phyloP scores from a whole-genome alignment of 2,329 filamentous ascomycete species.

The Ophiostoma pallidulum region DNA sequence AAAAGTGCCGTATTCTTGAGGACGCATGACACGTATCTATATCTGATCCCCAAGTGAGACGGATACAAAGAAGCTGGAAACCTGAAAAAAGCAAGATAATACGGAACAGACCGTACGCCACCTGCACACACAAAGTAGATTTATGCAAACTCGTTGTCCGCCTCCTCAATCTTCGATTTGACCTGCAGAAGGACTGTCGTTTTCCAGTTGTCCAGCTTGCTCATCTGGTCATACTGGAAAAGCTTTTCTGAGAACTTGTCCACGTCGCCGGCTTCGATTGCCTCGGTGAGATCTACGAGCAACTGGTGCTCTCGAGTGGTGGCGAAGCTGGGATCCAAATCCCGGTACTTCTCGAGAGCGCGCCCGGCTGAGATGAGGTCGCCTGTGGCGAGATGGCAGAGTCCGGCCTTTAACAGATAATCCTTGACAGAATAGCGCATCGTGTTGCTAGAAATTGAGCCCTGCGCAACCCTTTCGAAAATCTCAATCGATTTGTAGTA shows the following conservation, averaged over 20 bases:
- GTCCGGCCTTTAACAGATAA: constrained; percentile 87
- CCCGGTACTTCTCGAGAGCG: constrained; percentile 72
- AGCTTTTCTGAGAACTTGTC: constrained; percentile 78
- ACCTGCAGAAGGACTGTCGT: constrained; percentile 72
- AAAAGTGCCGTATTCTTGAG: no score
- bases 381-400: constrained; percentile 68
- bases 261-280: constrained; percentile 68
- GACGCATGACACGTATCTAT: no score
- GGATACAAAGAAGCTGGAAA: no score
- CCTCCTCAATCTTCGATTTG: constrained; percentile 69
- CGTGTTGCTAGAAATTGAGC: constrained; percentile 76
- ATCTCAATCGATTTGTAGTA: constrained; percentile 75
- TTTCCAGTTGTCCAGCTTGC: constrained; percentile 96
- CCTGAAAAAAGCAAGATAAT: neutral
- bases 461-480: constrained; percentile 74
- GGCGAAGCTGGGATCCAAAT: constrained; percentile 68
- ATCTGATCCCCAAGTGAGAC: no score
- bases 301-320: constrained; percentile 74
- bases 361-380: constrained; percentile 72
- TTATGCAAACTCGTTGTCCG: constrained; percentile 29
- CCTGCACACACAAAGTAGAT: neutral
- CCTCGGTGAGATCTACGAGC: constrained; percentile 63
- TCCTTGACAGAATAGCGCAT: constrained; percentile 94
- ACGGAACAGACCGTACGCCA: neutral
- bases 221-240: constrained; percentile 85